Evolutionary conservation across 257 asterid genomes (phyloP), one percentile per base, ranked within the genome.

Genomic region (Rehmannia glutinosa): DNA sequence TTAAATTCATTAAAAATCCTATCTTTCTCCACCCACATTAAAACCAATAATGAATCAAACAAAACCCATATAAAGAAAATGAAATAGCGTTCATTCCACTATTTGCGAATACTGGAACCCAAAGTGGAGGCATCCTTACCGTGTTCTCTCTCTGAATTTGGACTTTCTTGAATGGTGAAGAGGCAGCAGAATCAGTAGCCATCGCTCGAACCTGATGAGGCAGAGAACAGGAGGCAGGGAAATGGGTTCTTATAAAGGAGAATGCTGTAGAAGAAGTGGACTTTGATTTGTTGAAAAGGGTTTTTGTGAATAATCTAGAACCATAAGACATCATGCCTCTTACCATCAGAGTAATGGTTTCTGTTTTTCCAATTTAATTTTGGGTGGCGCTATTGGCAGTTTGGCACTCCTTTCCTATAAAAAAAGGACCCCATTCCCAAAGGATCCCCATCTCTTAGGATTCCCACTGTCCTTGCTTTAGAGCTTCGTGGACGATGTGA

Each of bases 81-180:
- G 19, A 7, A 16, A 30, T 5, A 15, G 20, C 3, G 52, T 8
- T 46, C n/a, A 30, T 1, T 69, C 41, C 35, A 20, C n/a, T 16
- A 2, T 41, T 38, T 8, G 45, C 27, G 6, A 50, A 47, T 3
- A 59, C 20, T 19, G 50, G 21, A 38, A 21, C 46, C 30, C 43
- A 36, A 39, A 28, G 10, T 12, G 7, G 32, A 49, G 21, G 60
- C 27, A 60, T 8, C 24, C 77, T 73, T 70, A 93, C 97, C 62
- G 83, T 81, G 75, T 85, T 72, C 49, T 76, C 97, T 54, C 96
- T 85, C 72, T 85, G 96, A 81, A 93, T 88, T 87, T 82, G 89
- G 32, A 93, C 79, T 68, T 86, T 93, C 77, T 78, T 86, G 90
- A 93, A 86, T 36, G 91, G 84, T n/a, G 94, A 76, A 28, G 91